Evolutionary conservation across 192 early-diverging fungal species (phyloP).

Genomic region (Backusella sp.): DNA sequence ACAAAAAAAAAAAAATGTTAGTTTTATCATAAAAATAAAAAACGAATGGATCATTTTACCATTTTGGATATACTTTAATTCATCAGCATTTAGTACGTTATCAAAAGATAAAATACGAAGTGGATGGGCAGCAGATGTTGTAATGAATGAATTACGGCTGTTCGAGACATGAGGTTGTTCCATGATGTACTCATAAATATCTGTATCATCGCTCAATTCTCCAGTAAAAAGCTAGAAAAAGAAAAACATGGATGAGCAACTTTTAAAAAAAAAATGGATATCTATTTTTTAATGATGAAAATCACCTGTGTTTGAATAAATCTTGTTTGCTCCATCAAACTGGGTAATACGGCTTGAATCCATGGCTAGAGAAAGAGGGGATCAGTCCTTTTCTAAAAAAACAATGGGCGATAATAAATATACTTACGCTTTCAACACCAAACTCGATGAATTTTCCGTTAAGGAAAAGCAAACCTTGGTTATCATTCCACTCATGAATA

Average conservation of each 20-base stretch:
- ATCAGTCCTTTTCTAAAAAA: neutral
- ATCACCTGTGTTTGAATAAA: constrained; percentile 33
- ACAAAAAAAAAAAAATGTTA: neutral
- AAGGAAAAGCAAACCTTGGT: constrained; percentile 61
- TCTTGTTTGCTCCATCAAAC: constrained; percentile 27
- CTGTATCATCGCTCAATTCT: constrained; percentile 46
- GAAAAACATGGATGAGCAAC: neutral
- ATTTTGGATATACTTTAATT: constrained; percentile 6
- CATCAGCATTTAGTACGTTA: neutral
- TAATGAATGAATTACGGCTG: constrained; percentile 67
- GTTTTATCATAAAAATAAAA: too few species aligned
- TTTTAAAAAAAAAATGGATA: too few species aligned
- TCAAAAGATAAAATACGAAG: constrained; percentile 40
- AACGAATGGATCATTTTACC: neutral
- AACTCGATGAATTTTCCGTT: constrained; percentile 78
- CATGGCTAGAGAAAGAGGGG: constrained; percentile 23
- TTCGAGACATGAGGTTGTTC: constrained; percentile 56
- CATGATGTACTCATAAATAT: constrained; percentile 74
- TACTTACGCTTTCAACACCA: constrained; percentile 40
- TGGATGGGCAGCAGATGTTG: constrained; percentile 44
- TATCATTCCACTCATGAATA: constrained; percentile 16
- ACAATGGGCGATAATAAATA: neutral
- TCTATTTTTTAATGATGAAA: neutral
- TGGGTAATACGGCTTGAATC: constrained; percentile 24
- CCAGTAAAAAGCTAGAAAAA: constrained; percentile 47